These are phyloP conservation scores for Colletotrichum lini DNA, from an alignment of 2,329 filamentous ascomycete species.

Conservation along the genomic window DNA sequence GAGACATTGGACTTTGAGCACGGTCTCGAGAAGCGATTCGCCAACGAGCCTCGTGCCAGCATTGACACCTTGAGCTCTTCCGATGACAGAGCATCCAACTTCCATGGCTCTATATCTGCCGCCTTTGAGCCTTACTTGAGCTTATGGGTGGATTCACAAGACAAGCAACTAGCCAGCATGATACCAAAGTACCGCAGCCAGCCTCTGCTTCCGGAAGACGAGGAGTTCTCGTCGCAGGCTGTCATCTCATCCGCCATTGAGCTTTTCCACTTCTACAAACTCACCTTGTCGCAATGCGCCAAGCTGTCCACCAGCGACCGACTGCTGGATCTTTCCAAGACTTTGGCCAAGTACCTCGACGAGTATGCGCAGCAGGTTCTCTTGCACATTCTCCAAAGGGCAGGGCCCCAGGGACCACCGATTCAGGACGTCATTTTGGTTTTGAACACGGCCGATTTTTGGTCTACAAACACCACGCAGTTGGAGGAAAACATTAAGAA, in stretches of 20 bases:
- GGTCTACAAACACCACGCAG: slow-evolving; percentile 92
- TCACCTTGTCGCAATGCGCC: slow-evolving; percentile 92
- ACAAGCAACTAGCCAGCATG: slow-evolving; percentile 85
- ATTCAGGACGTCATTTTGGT: slow-evolving; percentile 87
- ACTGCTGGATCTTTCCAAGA: slow-evolving; percentile 86
- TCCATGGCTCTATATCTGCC: slow-evolving; percentile 92
- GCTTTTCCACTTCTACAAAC: slow-evolving; percentile 96
- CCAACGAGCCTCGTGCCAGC: slow-evolving; percentile 80
- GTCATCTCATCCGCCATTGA: slow-evolving; percentile 96
- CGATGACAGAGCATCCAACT: slow-evolving; percentile 82
- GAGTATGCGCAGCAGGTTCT: slow-evolving; percentile 96
- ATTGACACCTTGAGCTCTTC: slow-evolving; percentile 90
- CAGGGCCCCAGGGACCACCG: slow-evolving; percentile 64
- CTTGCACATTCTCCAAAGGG: slow-evolving; percentile 76
- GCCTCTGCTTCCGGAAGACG: slow-evolving; percentile 83
- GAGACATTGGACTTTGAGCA: slow-evolving; percentile 99
- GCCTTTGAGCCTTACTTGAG: slow-evolving; percentile 98
- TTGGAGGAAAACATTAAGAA: slow-evolving; percentile 95
- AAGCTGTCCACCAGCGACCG: slow-evolving; percentile 94
- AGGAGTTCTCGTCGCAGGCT: slow-evolving; percentile 91
- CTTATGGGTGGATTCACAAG: slow-evolving; percentile 96
- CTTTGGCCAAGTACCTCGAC: slow-evolving; percentile 93
- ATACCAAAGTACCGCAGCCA: slow-evolving; percentile 91
- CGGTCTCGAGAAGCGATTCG: slow-evolving; percentile 86
- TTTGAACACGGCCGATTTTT: slow-evolving; percentile 97